Evolutionary conservation across 176 grass and related monocot genomes (phyloP), one percentile per base, ranked within the genome.

Genomic region (Oropetium thomaeum): DNA sequence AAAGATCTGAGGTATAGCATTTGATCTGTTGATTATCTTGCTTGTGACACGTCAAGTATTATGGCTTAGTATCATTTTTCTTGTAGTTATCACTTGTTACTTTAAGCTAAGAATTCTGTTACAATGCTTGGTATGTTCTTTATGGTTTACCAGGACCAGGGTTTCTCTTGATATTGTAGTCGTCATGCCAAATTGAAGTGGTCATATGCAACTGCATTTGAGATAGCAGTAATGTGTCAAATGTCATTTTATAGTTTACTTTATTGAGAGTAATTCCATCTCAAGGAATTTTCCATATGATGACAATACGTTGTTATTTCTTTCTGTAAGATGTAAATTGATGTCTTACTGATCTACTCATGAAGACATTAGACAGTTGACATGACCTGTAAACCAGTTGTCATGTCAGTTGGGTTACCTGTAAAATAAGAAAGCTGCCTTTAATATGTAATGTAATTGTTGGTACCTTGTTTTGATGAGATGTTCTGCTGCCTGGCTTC

Each of bases 1-100:
- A 63, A 87, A 81, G 84, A 87, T 87, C 47, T 87, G 58, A 87
- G 78, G 84, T 87, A 81, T 69, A 82, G 40, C 37, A 63, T n/a
- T 65, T 4, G 25, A 45, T 29, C 33, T 39, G 8, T 29, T 69
- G 0, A 44, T 67, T 35, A 20, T 75, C 28, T 82, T 67, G 16
- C 37, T 13, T 42, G 27, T 37, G 15, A 43, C 12, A 6, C 20
- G 12, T 70, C 8, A 69, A 10, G 53, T 62, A 17, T 45, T 61
- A 43, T 5, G 11, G 3, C 14, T 58, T 2, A 40, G n/a, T n/a
- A n/a, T n/a, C n/a, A n/a, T n/a, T n/a, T 83, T 37, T 1, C 17
- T 19, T 48, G 1, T 8, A 8, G 7, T 23, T 22, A 41, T 57
- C 70, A 25, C 25, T 52, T 7, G 2, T 41, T 70, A 70, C 37